Conservation (phyloP, 2,329 filamentous ascomycete species). For the Bipolaris sorokiniana region DNA sequence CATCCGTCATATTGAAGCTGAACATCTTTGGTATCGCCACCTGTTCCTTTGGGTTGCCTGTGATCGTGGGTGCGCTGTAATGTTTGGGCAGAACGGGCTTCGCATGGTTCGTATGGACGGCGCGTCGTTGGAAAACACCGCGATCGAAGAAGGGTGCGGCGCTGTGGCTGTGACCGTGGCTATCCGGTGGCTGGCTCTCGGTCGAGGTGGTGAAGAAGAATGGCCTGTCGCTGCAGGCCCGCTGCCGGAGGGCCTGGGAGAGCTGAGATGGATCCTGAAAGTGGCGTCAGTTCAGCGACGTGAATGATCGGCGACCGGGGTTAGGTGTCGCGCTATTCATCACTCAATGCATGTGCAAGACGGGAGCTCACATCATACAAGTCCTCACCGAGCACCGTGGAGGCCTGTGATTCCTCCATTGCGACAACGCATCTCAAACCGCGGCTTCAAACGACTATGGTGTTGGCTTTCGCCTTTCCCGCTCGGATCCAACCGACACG, state of each 20-base stretch:
- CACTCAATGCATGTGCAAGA: conserved; percentile 17
- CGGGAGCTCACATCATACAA: conserved; percentile 45
- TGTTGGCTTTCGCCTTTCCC: conserved; percentile 25
- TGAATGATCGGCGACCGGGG: conserved; percentile 39
- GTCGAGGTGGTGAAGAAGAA: conserved; percentile 36
- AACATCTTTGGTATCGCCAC: conserved; percentile 35
- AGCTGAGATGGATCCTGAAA: conserved; percentile 46
- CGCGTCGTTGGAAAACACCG: conserved; percentile 38
- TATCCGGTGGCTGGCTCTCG: conserved; percentile 21
- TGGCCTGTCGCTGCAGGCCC: conserved; percentile 33
- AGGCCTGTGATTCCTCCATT: conserved; percentile 43
- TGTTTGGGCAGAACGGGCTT: conserved; percentile 36
- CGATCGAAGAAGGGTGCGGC: conserved; percentile 20
- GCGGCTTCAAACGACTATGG: conserved; percentile 11
- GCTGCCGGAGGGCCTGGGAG: conserved; percentile 45
- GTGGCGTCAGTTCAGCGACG: conserved; percentile 30
- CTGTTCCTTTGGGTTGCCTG: conserved; percentile 26
- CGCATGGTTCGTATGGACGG: conserved; percentile 36
- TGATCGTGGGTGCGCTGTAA: conserved; percentile 41
- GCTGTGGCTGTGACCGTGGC: conserved; percentile 13
- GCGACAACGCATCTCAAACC: conserved; percentile 17
- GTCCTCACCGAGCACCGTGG: conserved; percentile 35
- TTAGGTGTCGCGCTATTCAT: conserved; percentile 22
- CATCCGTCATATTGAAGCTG: conserved; percentile 50
- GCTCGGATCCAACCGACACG: conserved; percentile 15